Conservation (phyloP, 1,139 yeast genomes). For the Saccharomyces pastorianus region DNA sequence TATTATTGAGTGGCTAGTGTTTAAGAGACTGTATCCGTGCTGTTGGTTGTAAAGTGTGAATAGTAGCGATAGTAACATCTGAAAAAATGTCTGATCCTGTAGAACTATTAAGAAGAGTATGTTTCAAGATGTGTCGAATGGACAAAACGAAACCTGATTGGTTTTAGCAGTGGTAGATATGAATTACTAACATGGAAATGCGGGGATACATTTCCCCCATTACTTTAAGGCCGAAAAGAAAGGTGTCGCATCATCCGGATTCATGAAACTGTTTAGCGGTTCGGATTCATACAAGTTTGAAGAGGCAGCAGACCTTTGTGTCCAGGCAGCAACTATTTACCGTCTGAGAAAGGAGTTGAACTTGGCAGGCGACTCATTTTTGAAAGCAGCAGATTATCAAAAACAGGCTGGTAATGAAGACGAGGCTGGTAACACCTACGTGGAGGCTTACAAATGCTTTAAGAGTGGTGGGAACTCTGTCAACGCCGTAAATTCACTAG, state of each 20-base stretch:
- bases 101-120: slow-evolving; percentile 18
- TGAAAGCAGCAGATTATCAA: slow-evolving; percentile 78
- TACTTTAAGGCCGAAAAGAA: slow-evolving; percentile 55
- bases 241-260: slow-evolving; percentile 62
- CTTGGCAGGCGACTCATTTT: slow-evolving; percentile 79
- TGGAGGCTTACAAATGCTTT: slow-evolving; percentile 87
- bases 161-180: too few species aligned
- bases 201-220: slow-evolving; percentile 1
- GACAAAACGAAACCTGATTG: background rate
- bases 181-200: slow-evolving; percentile 6
- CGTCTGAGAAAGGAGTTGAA: slow-evolving; percentile 61
- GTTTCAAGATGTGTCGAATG: background rate
- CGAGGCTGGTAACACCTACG: slow-evolving; percentile 83
- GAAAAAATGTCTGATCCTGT: slow-evolving; percentile 22
- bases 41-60: too few species aligned
- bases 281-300: slow-evolving; percentile 62
- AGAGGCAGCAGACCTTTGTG: slow-evolving; percentile 85
- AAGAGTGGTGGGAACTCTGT: slow-evolving; percentile 60
- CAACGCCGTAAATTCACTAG: slow-evolving; percentile 71
- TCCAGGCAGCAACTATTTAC: slow-evolving; percentile 86
- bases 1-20: background rate
- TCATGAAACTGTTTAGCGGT: slow-evolving; percentile 55
- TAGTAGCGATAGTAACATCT: too few species aligned
- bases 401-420: slow-evolving; percentile 69
- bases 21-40: background rate